Base-by-base conservation (phyloP, 1,284 basidiomycete genomes). In the Rhodofomes roseus region DNA sequence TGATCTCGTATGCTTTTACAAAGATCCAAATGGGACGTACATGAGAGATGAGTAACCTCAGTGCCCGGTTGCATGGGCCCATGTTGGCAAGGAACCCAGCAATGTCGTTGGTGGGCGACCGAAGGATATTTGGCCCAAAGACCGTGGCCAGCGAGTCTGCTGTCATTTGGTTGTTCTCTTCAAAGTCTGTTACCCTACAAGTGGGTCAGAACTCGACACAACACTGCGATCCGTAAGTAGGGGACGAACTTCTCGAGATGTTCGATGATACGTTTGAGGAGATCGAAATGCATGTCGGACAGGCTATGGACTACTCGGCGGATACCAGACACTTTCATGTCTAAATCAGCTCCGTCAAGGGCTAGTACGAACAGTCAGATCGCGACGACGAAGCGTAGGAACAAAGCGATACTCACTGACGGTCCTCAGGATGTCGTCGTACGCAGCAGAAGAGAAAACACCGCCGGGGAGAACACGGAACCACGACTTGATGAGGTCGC, bases 131-230 rank as follows among this genome's bases (percentile, higher is more conserved):
- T 1, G 90, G 91, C 61, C 89, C 90, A 72, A 93, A 92, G 23
- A 93, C 89, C 52, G 92, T 92, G 0, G 92, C 87, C 3, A 93
- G 77, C 6, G 89, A 87, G 64, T 91, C 87, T 0, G 90, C 85
- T 1, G 88, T 91, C 92, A 93, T 93, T 62, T 93, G 89, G 66
- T 93, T 94, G 53, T 86, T 81, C 60, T 92, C 89, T 69, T 94
- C 92, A 70, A 82, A 91, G 66, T 93, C 92, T 8, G 90, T 91
- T 29, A 93, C 88, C 68, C 90, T 91, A 68, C 2, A 39, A 29
- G 58, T n/a, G 58, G 54, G 60, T 52, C 22, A 46, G 29, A 46
- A 41, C n/a, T 36, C 5, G n/a, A n/a, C n/a, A 6, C 20, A 39
- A 12, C 14, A 2, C 20, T 3, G 20, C n/a, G 23, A 34, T 37